Evolutionary conservation across 78 protist species (phyloP), one percentile per base, ranked within the genome.

Genomic region (Ministeria vibrans): DNA sequence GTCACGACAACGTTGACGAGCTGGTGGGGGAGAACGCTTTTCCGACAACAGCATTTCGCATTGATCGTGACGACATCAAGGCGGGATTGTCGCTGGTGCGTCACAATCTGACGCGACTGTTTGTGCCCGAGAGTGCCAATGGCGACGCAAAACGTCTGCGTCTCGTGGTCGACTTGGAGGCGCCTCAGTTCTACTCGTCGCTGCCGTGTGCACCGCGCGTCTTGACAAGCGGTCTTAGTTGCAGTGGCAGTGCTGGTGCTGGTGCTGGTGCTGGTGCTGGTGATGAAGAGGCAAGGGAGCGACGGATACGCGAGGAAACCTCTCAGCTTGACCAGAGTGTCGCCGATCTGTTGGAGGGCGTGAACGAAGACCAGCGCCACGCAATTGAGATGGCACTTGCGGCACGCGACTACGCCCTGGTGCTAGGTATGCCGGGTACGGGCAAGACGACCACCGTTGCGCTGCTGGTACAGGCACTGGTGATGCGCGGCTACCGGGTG

Each of bases 341-440:
- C 59, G 5, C 76, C 59, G 28, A 2, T 4, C 28, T 38, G 20
- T 3, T 0, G 28, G 76, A 20, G 6, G 61, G 41, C 27, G 64
- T 49, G 45, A 44, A 49, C 18, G 63, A 1, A 5, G 63, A n/a
- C 44, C 78, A 44, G 43, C 41, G 1, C 22, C 25, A 4, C 3
- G 61, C 63, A 22, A 11, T 49, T 4, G 53, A 2, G n/a, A 27
- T 20, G 32, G 22, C 34, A 2, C 43, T 46, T 3, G 2, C 38
- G 0, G 86, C 89, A 0, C n/a, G 80, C 7, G 96, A 92, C 55
- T 92, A 92, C 74, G 70, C 84, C 34, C 72, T 89, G 45, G 73
- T 92, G 4, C 72, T 74, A 34, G 96, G 96, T 43, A 92, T 89
- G 92, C 96, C 96, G 0, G 96, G 96, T 13, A 84, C 92, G 28